These are phyloP conservation scores for Wickerhamiella cacticola DNA, from an alignment of 805 yeast species.

Conservation along the genomic window DNA sequence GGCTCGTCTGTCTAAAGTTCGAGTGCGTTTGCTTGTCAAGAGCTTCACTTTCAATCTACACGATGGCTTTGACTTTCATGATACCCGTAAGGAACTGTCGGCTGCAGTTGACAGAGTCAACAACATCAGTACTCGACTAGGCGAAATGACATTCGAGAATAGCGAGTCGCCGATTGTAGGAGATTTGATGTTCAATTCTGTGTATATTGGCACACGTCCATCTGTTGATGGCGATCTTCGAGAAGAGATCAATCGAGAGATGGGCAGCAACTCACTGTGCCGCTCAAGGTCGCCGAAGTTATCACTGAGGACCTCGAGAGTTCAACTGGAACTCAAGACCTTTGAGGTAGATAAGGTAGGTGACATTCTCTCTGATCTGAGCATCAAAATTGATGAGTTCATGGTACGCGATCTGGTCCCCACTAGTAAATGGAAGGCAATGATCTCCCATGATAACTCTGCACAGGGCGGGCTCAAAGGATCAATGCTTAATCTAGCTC, in stretches of 20 bases:
- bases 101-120: slow-evolving; percentile 57
- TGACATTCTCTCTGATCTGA: slow-evolving; percentile 34
- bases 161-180: slow-evolving; percentile 32
- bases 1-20: slow-evolving; percentile 35
- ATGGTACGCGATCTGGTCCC: slow-evolving; percentile 66
- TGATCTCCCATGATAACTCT: slow-evolving; percentile 1
- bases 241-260: slow-evolving; percentile 41
- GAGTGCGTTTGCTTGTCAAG: slow-evolving; percentile 20
- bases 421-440: slow-evolving; percentile 79
- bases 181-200: slow-evolving; percentile 65
- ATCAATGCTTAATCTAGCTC: not conserved
- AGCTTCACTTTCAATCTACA: slow-evolving; percentile 36
- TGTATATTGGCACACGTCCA: slow-evolving; percentile 42
- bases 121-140: slow-evolving; percentile 20
- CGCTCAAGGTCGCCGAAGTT: slow-evolving; percentile 21
- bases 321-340: slow-evolving; percentile 27
- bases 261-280: slow-evolving; percentile 26
- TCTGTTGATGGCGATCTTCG: slow-evolving; percentile 33
- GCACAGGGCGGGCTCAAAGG: slow-evolving; percentile 5
- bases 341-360: slow-evolving; percentile 21
- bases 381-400: slow-evolving; percentile 41
- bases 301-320: slow-evolving; percentile 23
- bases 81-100: slow-evolving; percentile 54
- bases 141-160: slow-evolving; percentile 8
- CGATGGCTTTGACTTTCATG: slow-evolving; percentile 91